phyloP scores from a whole-genome alignment of 106 monocot species.

The Dendrobium huoshanense region DNA sequence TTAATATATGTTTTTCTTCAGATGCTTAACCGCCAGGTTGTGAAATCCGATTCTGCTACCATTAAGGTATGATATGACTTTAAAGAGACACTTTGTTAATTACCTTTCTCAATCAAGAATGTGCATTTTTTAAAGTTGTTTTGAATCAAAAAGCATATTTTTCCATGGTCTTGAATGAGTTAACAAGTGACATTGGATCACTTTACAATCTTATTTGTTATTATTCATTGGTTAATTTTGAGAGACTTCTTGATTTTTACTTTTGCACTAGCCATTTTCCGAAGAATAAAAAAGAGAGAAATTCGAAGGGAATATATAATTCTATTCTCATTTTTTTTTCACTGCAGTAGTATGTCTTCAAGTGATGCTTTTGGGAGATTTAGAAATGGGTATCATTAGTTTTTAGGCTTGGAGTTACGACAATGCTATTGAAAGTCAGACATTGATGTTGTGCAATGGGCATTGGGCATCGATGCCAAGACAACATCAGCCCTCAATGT shows the following conservation, averaged over 20 bases:
- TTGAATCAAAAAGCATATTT: neutral
- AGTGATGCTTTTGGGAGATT: neutral
- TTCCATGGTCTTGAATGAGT: neutral
- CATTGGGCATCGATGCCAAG: no score
- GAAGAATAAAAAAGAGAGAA: neutral
- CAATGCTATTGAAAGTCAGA: no score
- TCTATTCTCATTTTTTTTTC: neutral
- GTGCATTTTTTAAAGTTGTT: neutral
- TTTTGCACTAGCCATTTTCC: neutral
- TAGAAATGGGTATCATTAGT: neutral
- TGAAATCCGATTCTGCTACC: conserved; percentile 97
- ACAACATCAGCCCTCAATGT: no score
- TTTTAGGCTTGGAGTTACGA: neutral
- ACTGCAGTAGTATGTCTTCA: neutral
- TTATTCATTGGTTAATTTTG: neutral
- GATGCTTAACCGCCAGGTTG: conserved; percentile 90
- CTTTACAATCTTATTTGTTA: neutral
- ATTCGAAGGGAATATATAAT: neutral
- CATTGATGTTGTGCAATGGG: no score
- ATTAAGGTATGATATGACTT: conserved; percentile 55
- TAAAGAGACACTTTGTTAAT: neutral
- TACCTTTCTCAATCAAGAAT: neutral
- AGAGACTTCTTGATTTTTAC: neutral
- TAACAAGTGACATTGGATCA: neutral
- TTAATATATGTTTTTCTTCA: conserved; percentile 13